Base-by-base conservation (phyloP, 148 eudicot genomes). In the Camellia sinensis region DNA sequence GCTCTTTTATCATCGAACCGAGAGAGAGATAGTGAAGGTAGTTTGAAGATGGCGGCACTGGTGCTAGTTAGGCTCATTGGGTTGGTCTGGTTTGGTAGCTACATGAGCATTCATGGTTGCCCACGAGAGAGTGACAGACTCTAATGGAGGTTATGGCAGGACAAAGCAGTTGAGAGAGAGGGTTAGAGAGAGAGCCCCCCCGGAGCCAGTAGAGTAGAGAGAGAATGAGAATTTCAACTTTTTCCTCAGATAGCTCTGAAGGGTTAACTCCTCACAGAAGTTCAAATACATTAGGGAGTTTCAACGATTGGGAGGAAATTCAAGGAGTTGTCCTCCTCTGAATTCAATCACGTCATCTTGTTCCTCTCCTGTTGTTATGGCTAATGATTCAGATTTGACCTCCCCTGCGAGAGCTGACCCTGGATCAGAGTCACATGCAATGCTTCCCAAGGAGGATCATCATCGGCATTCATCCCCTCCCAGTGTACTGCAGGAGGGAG, bases 401-500 rank as follows among this genome's bases (percentile, higher is more conserved):
- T 52, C 88, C 61, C 29, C 59, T 71, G 61, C 67, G 17, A 78
- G 79, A 74, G 79, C 44, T 60, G 84, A 77, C 67, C 68, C 80
- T 79, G 80, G 65, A 67, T 71, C 78, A 21, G 88, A 82, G 40
- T 70, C 76, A 57, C 63, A 52, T 83, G 86, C 81, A 73, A 45
- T 75, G 71, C 82, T 73, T 3, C n/a, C 70, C 41, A 71, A 56
- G 18, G 82, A 52, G 52, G 75, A 79, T 13, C 78, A 71, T 79
- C 81, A 73, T 73, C 81, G 57, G 45, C 78, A 66, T 53, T 80
- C 78, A 13, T 85, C 93, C 1, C 87, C 88, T 84, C 86, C 87
- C 54, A 82, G 83, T 78, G 83, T 83, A 66, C 61, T 87, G 87
- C 93, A 88, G 94, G 94, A 82, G 62, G 80, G 83, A 71, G 80